Conservation (phyloP, 495 filamentous ascomycete genomes). For the Aspergillus hancockii region DNA sequence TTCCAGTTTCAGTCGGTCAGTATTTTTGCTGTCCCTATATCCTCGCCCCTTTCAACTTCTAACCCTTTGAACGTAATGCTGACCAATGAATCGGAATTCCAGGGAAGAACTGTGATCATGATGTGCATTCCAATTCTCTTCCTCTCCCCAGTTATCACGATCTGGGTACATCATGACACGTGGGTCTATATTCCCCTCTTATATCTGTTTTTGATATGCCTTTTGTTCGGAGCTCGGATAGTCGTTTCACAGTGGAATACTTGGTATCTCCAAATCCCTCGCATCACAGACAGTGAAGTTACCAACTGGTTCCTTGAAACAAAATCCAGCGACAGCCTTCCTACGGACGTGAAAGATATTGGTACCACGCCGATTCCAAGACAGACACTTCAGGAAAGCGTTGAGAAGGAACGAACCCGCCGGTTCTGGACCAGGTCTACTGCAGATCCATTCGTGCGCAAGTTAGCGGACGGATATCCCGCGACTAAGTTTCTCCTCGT, state of each 20-base stretch:
- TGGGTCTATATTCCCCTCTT: constrained; percentile 49
- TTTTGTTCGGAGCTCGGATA: constrained; percentile 45
- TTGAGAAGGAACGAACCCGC: constrained; percentile 43
- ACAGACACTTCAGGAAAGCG: constrained; percentile 14
- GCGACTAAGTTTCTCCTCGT: constrained; percentile 58
- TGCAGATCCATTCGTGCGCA: constrained; percentile 45
- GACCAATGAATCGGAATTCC: constrained; percentile 4
- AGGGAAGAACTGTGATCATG: constrained; percentile 45
- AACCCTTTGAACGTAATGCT: background rate
- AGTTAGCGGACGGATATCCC: constrained; percentile 53
- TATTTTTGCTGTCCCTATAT: background rate
- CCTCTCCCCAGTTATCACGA: constrained; percentile 48
- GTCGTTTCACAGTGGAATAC: constrained; percentile 51
- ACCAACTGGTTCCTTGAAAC: constrained; percentile 18
- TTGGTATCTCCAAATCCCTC: constrained; percentile 49
- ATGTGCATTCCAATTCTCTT: constrained; percentile 49
- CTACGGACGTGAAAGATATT: constrained; percentile 15
- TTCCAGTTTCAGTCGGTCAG: constrained; percentile 47
- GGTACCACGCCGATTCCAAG: constrained; percentile 10
- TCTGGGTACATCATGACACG: constrained; percentile 46
- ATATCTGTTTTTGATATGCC: constrained; percentile 44
- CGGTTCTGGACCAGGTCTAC: constrained; percentile 42
- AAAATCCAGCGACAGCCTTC: background rate
- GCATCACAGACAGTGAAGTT: constrained; percentile 21
- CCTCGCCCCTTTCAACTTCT: background rate